Evolutionary conservation across 495 filamentous ascomycete genomes (phyloP).

Genomic region (Xylaria palmicola): DNA sequence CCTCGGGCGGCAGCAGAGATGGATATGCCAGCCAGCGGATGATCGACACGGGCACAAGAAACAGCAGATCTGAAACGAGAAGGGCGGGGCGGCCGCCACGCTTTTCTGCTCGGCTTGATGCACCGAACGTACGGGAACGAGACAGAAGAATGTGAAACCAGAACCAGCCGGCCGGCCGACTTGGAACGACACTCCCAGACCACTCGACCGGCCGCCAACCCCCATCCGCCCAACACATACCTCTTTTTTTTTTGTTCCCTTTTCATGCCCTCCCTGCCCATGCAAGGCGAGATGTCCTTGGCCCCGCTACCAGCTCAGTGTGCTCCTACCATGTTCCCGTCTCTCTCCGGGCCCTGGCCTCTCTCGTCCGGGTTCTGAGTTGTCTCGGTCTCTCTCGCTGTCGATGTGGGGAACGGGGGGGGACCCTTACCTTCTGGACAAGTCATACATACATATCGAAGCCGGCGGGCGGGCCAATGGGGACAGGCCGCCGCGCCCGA

Average conservation of each 20-base stretch:
- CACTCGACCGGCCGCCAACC: neutral
- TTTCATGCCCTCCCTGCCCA: no score
- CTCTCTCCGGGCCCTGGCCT: no score
- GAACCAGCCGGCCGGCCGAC: no score
- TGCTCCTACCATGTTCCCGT: no score
- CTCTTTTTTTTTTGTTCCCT: no score
- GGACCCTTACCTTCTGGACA: no score
- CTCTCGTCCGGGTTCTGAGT: no score
- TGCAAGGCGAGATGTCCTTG: slow-evolving; percentile 1
- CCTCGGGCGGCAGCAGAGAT: no score
- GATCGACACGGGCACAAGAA: slow-evolving; percentile 9
- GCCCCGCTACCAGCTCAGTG: no score
- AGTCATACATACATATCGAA: neutral
- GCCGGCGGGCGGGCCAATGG: neutral
- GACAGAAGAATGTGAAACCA: slow-evolving; percentile 12
- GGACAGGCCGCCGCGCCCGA: neutral
- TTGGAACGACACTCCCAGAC: neutral
- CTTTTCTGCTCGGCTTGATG: no score
- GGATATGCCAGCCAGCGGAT: slow-evolving; percentile 13
- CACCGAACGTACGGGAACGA: slow-evolving; percentile 16
- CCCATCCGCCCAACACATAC: neutral
- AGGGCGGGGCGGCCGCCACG: neutral
- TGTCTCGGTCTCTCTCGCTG: no score
- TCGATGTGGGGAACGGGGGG: no score
- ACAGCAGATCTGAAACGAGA: slow-evolving; percentile 11